Base-by-base conservation (phyloP, 495 filamentous ascomycete species). In the Coniosporium apollinis region DNA sequence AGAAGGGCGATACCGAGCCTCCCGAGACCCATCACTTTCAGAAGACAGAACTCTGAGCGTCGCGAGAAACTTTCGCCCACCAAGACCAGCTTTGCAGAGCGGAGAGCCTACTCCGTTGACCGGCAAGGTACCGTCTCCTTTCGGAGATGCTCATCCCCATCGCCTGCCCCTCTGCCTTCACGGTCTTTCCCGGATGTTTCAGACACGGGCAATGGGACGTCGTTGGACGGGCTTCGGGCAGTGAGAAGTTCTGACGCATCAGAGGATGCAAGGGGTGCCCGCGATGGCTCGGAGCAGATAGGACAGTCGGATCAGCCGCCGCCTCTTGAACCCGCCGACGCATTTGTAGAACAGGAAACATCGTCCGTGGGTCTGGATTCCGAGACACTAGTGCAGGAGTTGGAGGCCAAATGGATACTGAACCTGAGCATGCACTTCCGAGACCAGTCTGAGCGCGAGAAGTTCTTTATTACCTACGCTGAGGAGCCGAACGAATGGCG, bases 401-500 rank as follows among this genome's bases (percentile, higher is more conserved):
- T 94, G 43, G 85, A 94, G 45, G 66, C 66, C 38, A 75, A 72
- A 53, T 97, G 89, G 89, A 94, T 96, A 38, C 64, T 97, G 42
- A 97, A 97, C 48, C 66, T 97, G 37, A 94, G 85, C 58, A 96
- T 97, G 89, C 84, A 93, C 59, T 96, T 94, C 52, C 77, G 87
- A 33, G 89, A 97, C 57, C 77, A 79, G 43, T 93, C 89, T 8
- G 83, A 80, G 36, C 73, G 91, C 25, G 89, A 96, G 57, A 96
- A 97, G 56, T 96, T 97, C 62, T 97, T 97, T 58, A 77, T 97
- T 37, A 96, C 89, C 7, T 96, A 82, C 54, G 81, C 84, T 32
- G 76, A 89, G 50, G 70, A 70, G 22, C 67, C 74, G 14, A 79
- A 72, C 33, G 66, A 70, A 39, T 93, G 89, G 79, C 72, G 82